Evolutionary conservation across 2,329 filamentous ascomycete species (phyloP), one percentile per base, ranked within the genome.

Genomic region (Xylaria sp.): DNA sequence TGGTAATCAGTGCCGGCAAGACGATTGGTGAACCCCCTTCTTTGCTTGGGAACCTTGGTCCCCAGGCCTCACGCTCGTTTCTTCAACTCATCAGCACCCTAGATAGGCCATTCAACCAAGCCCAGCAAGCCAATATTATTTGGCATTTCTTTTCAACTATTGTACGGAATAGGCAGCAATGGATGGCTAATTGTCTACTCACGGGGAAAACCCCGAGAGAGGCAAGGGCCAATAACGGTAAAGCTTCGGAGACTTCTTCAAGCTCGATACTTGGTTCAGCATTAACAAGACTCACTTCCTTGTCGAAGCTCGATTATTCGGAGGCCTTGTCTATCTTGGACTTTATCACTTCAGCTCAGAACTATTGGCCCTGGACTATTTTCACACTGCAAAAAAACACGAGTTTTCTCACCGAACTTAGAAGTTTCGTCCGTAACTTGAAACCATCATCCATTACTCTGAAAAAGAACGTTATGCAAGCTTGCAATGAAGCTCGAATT

Each of bases 361-460:
- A 97, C 79, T 93, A 94, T 77, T 98, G 95, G 95, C 92, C 94
- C 0, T 97, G 95, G 93, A 94, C 94, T 1, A 94, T 97, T 66
- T 91, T 93, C 66, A 90, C 92, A 48, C 83, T 97, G 43, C 89
- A 92, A 70, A 90, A 90, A 68, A 92, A 97, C 75, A 86, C 88
- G 0, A 84, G 85, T 0, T 95, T 97, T 75, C 86, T 98, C 66
- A 85, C 89, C 51, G 88, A 89, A 64, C 86, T 97, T 20, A 87
- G 92, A 20, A 85, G 86, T 3, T 96, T 93, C 78, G 86, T 96
- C 41, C 87, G 86, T 12, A 81, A 83, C 4, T 80, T 92, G 25
- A 84, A 85, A 66, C 79, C 88, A 4, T 84, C 86, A 0, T 80
- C 85, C 5, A 67, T 86, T 33, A 86, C 85, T 0, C 83, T 85